Base-by-base conservation (phyloP, 2,329 filamentous ascomycete species). In the Acrocalymma vagum region DNA sequence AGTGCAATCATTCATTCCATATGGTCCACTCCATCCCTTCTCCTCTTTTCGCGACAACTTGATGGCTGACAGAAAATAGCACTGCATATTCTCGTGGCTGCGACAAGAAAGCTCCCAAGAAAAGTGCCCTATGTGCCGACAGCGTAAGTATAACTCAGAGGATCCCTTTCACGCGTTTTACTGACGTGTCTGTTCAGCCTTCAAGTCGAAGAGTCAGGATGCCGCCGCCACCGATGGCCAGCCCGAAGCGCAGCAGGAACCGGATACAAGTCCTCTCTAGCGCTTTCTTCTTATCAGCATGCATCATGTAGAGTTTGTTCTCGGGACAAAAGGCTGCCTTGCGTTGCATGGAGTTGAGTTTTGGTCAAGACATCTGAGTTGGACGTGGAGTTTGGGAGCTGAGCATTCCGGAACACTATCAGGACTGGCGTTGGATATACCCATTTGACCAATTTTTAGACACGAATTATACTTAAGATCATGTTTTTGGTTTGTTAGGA, bases 1-100 rank as follows among this genome's bases (percentile, higher is more conserved):
- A 93, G 77, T 99, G 94, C 73, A 93, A 91, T 5, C 94, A 99
- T 71, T 96, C 90, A 51, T 99, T 99, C 66, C 94, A 99, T 72
- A 95, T 96, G 89, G 91, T 95, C 71, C 24, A 43, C 30, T 16
- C 14, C 16, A 3, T 13, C 20, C 18, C 32, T 3, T 13, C 26
- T 14, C 21, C 18, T 3, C 10, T 11, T n/a, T 11, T 13, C 10
- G 10, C 16, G 9, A 27, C 15, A 4, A 13, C 10, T 13, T 11
- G 3, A 5, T 21, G 17, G 24, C 38, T 47, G 20, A 45, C 52
- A 51, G 23, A 56, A 17, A 21, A 11, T 21, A 95, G 91, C 94
- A 99, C 72, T 99, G 94, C 72, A 94, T 99, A 58, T 80, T 88
- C 59, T 89, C 91, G 62, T 99, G 94, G 94, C 90, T 99, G 58